Base-by-base conservation (phyloP, 1,284 basidiomycete genomes). In the Tranzscheliella williamsii region DNA sequence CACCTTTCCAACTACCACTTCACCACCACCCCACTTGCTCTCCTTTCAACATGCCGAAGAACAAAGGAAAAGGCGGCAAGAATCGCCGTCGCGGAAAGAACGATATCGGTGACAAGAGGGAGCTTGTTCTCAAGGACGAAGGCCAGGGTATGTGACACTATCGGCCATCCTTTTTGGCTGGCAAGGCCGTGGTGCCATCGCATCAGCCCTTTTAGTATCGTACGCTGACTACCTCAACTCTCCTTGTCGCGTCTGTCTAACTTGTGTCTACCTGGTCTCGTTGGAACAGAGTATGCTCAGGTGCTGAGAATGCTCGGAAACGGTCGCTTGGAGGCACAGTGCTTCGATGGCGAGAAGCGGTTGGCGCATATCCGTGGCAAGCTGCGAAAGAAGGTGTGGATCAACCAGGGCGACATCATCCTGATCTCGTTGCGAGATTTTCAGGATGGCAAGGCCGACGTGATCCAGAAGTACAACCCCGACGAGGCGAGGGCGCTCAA, bases 311-410 rank as follows among this genome's bases (percentile, higher is more conserved):
- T 99, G 95, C 84, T 99, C 42, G 95, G 95, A 44, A 99, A 99
- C 78, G 95, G 95, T 32, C 87, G 94, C 38, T 81, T 99, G 56
- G 94, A 97, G 81, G 94, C 94, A 5, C 87, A 89, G 75, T 97
- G 95, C 82, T 97, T 98, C 76, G 95, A 99, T 79, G 94, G 95
- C 41, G 92, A 95, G 83, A 97, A 96, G 81, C 84, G 94, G 71
- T 83, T 98, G 78, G 94, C 91, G 21, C 95, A 98, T 79, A 98
- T 99, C 78, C 86, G 95, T 79, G 95, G 95, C 45, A 97, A 97
- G 83, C 93, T 99, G 90, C 83, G 95, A 77, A 98, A 98, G 82
- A 98, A 98, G 87, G 93, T 98, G 72, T 98, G 95, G 95, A 98
- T 99, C 80, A 95, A 95, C 78, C 90, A 93, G 73, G 95, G 95